Evolutionary conservation across 371 early-diverging fungal species (phyloP).

Genomic region (Nematocida displodere): DNA sequence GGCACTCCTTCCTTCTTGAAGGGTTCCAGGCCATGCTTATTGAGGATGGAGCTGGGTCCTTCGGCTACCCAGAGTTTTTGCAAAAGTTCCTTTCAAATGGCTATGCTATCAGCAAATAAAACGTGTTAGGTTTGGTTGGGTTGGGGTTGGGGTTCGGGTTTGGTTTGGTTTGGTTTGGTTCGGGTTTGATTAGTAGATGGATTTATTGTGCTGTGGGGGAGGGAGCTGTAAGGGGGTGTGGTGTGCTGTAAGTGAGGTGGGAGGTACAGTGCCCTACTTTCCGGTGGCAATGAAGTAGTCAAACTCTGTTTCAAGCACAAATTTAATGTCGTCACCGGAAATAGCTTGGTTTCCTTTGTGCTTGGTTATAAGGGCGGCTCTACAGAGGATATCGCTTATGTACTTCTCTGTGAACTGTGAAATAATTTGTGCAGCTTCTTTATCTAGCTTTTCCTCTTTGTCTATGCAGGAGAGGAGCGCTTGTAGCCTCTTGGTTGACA

Average conservation of each 20-base stretch:
- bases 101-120: constrained; percentile 13
- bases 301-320: constrained; percentile 65
- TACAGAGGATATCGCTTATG: constrained; percentile 61
- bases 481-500: constrained; percentile 26
- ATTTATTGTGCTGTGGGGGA: too few species aligned
- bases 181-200: too few species aligned
- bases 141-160: neutral
- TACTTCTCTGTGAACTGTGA: constrained; percentile 64
- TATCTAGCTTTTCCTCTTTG: constrained; percentile 57
- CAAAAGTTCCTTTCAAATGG: constrained; percentile 35
- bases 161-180: neutral
- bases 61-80: constrained; percentile 20
- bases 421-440: constrained; percentile 53
- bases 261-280: too few species aligned
- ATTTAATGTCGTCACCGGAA: constrained; percentile 56
- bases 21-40: constrained; percentile 45
- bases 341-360: constrained; percentile 58
- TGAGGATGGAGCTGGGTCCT: constrained; percentile 29
- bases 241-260: neutral
- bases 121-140: neutral
- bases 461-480: constrained; percentile 20
- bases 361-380: constrained; percentile 59
- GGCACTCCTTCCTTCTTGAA: constrained; percentile 36
- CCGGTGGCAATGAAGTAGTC: constrained; percentile 61
- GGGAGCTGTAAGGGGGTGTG: neutral